Evolutionary conservation across 345 rosid genomes (phyloP).

Genomic region (Populus tremula): DNA sequence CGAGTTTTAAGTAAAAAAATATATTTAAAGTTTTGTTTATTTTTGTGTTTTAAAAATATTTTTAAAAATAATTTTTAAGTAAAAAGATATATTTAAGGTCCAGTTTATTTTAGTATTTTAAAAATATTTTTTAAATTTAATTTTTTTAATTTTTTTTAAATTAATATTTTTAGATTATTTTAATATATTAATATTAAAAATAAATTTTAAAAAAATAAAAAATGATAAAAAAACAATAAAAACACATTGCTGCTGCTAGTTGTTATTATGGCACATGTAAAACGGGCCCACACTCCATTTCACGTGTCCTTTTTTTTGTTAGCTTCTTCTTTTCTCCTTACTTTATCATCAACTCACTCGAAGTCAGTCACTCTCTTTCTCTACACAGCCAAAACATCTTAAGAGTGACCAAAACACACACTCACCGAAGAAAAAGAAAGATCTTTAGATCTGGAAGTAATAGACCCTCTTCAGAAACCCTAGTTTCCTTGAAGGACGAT

Average conservation of each 20-base stretch:
- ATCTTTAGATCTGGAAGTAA: background rate
- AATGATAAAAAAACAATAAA: no score
- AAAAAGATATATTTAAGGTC: no score
- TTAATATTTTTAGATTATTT: no score
- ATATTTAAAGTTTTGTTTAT: accelerated
- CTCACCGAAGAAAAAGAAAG: background rate
- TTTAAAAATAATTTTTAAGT: no score
- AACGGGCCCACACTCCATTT: background rate
- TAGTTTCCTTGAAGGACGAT: background rate
- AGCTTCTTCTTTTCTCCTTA: background rate
- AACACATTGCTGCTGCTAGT: background rate
- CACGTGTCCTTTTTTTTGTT: background rate
- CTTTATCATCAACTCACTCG: background rate
- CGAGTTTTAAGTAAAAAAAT: no score
- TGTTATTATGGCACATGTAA: background rate
- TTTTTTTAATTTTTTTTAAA: no score
- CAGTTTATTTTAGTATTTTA: no score
- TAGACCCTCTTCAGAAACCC: background rate
- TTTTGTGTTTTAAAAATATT: no score
- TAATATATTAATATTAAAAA: no score
- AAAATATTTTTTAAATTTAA: no score
- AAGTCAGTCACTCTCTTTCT: background rate
- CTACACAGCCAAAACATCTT: no score
- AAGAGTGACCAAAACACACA: background rate
- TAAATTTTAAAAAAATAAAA: no score